Evolutionary conservation across 352 stramenopile species (phyloP).

Genomic region (Phytophthora crassamura): DNA sequence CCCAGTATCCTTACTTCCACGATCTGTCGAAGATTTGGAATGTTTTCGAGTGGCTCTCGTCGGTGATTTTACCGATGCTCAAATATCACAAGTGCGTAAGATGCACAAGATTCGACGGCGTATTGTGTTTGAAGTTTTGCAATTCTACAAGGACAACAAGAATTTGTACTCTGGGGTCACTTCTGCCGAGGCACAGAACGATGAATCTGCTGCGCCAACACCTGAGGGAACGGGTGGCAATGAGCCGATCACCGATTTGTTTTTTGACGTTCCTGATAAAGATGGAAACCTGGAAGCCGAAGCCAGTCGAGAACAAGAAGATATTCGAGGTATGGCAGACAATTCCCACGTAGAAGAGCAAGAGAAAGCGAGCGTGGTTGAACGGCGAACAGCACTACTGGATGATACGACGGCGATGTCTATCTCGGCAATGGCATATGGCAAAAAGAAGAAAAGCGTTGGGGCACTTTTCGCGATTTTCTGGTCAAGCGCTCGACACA

Average conservation of each 20-base stretch:
- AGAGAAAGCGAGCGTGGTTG: neutral
- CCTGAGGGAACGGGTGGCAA: no score
- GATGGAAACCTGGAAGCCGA: neutral
- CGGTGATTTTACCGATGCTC: neutral
- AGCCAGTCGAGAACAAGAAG: constrained; percentile 7
- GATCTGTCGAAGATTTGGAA: neutral
- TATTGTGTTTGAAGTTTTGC: neutral
- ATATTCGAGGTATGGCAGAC: neutral
- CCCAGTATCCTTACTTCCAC: neutral
- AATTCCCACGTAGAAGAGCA: neutral
- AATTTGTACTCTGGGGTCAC: neutral
- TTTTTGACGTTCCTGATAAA: neutral
- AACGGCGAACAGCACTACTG: neutral
- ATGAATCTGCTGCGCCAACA: neutral
- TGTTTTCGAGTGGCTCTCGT: neutral
- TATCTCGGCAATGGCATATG: neutral
- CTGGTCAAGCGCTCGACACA: neutral
- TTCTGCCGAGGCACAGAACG: neutral
- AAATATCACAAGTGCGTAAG: neutral
- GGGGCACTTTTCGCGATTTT: neutral
- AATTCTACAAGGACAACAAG: constrained; percentile 13
- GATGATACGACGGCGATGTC: neutral
- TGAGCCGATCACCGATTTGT: neutral
- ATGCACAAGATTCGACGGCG: constrained; percentile 1
- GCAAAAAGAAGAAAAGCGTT: neutral